phyloP scores from a whole-genome alignment of 768 basidiomycete species.

The Thelephora ganbajun region DNA sequence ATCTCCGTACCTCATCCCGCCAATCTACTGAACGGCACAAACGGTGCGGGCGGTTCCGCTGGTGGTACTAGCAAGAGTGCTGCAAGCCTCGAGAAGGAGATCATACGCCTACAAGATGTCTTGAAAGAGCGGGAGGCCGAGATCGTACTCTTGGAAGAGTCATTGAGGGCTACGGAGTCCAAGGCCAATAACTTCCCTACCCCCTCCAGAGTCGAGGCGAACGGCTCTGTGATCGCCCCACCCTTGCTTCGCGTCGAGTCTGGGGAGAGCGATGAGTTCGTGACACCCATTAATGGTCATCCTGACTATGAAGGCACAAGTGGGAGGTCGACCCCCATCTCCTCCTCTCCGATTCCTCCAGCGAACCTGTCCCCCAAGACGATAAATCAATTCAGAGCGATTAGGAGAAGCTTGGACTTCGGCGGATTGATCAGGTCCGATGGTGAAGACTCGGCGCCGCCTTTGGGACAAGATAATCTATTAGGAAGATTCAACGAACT shows the following conservation, averaged over 20 bases:
- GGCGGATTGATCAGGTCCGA: slow-evolving; percentile 5
- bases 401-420: slow-evolving; percentile 53
- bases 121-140: slow-evolving; percentile 87
- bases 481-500: slow-evolving; percentile 77
- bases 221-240: neutral
- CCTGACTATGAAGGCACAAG: slow-evolving; percentile 6
- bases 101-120: slow-evolving; percentile 89
- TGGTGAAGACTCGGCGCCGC: too few species aligned
- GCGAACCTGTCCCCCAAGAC: slow-evolving; percentile 53
- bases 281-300: neutral
- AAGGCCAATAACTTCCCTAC: slow-evolving; percentile 8
- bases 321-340: neutral
- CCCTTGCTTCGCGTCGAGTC: neutral
- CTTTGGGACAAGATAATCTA: slow-evolving; percentile 38
- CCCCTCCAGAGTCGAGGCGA: neutral
- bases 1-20: slow-evolving; percentile 27
- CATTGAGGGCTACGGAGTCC: slow-evolving; percentile 29
- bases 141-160: slow-evolving; percentile 58
- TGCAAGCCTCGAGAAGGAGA: slow-evolving; percentile 83
- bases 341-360: neutral
- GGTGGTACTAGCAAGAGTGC: slow-evolving; percentile 44
- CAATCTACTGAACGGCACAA: slow-evolving; percentile 10
- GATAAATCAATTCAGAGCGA: slow-evolving; percentile 56
- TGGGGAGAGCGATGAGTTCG: slow-evolving; percentile 13
- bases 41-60: neutral